Evolutionary conservation across 2,329 filamentous ascomycete genomes (phyloP).

Genomic region (Pseudogymnoascus sp.): DNA sequence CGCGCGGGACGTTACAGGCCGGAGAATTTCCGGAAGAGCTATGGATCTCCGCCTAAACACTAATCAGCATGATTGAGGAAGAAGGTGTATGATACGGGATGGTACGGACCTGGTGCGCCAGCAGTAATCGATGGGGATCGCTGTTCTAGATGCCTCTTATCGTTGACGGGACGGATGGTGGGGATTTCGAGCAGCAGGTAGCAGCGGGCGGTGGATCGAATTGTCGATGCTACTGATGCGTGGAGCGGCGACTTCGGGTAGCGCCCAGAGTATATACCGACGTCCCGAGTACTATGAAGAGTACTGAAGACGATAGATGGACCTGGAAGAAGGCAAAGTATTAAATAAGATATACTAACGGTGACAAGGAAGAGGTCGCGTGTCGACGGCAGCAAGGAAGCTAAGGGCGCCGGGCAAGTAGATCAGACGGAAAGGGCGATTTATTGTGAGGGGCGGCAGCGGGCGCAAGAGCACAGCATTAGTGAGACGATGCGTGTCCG

Average conservation of each 20-base stretch:
- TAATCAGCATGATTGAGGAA: background rate
- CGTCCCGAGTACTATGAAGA: background rate
- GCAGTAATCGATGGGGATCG: background rate
- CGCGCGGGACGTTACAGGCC: background rate
- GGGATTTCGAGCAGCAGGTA: background rate
- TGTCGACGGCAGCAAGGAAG: background rate
- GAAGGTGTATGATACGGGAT: background rate
- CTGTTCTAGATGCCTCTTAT: background rate
- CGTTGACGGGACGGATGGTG: background rate
- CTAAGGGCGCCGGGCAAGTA: background rate
- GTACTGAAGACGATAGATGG: background rate
- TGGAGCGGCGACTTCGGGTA: background rate
- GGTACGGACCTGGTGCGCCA: conserved; percentile 5
- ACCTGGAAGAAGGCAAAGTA: background rate
- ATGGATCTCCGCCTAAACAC: conserved; percentile 1
- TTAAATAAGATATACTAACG: background rate
- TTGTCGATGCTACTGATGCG: background rate
- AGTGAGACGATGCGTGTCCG: conserved; percentile 1
- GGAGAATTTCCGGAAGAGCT: conserved; percentile 1
- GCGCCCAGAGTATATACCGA: background rate
- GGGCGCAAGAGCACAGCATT: background rate
- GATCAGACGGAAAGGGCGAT: background rate
- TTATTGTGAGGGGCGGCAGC: background rate
- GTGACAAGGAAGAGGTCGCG: background rate
- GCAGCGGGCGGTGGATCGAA: background rate